Conservation (phyloP, 768 basidiomycete species). For the Rhizopogon sp. region DNA sequence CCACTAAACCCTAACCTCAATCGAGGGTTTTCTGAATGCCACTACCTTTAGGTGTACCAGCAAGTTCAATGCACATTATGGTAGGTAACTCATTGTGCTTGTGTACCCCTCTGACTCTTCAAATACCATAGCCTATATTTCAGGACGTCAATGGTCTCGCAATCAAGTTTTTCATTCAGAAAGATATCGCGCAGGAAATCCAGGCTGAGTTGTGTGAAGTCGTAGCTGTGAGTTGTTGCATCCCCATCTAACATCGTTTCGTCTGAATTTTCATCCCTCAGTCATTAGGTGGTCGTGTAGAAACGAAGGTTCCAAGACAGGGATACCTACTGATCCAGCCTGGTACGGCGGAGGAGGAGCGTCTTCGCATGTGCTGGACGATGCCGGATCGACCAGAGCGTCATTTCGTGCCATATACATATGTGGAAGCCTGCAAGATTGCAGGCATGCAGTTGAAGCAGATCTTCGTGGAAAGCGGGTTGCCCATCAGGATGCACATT, state of each 20-base stretch:
- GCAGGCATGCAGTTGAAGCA: conserved; percentile 68
- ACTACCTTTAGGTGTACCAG: background rate
- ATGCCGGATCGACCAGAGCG: conserved; percentile 66
- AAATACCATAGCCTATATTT: conserved; percentile 53
- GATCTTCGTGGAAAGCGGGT: conserved; percentile 65
- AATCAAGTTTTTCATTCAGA: conserved; percentile 82
- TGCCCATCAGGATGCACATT: conserved; percentile 71
- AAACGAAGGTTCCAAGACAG: conserved; percentile 70
- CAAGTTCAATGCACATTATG: conserved; percentile 4
- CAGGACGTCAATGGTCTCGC: conserved; percentile 63
- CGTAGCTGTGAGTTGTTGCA: conserved; percentile 47
- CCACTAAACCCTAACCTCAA: conserved; percentile 29
- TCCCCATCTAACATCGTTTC: background rate
- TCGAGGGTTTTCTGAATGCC: conserved; percentile 19
- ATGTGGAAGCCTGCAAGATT: conserved; percentile 82
- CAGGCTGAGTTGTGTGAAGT: conserved; percentile 72
- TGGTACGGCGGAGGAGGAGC: conserved; percentile 65
- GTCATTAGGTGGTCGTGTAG: conserved; percentile 73
- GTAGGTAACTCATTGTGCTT: background rate
- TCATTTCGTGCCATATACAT: conserved; percentile 77
- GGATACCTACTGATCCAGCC: conserved; percentile 72
- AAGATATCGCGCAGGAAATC: conserved; percentile 62
- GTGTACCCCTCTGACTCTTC: background rate
- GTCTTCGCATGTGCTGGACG: conserved; percentile 71
- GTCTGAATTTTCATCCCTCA: conserved; percentile 20